Evolutionary conservation across 257 asterid species (phyloP).

Genomic region (Solanum piurae): DNA sequence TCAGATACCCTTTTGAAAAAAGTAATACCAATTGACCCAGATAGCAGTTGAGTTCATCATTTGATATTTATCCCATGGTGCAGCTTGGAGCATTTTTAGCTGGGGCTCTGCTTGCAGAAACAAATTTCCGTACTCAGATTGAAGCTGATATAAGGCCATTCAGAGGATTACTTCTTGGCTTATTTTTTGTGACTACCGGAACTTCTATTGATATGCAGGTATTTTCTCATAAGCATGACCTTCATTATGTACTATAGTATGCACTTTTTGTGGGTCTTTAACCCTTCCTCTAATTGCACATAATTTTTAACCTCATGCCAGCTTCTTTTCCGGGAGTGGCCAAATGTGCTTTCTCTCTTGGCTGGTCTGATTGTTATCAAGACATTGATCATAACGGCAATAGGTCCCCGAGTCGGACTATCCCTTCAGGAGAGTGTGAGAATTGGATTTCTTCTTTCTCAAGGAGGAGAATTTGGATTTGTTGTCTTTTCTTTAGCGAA

Average conservation of each 20-base stretch:
- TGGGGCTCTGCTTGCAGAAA: conserved; percentile 93
- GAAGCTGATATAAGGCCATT: conserved; percentile 99
- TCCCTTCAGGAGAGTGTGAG: conserved; percentile 84
- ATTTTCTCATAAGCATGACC: neutral
- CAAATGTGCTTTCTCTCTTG: conserved; percentile 86
- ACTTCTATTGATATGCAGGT: conserved; percentile 96
- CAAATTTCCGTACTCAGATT: conserved; percentile 95
- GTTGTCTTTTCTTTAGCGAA: conserved; percentile 94
- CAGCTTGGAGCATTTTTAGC: conserved; percentile 98
- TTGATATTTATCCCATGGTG: conserved; percentile 11
- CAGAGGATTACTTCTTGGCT: conserved; percentile 92
- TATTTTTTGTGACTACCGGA: conserved; percentile 97
- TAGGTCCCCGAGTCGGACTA: conserved; percentile 93
- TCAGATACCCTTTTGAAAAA: conserved; percentile 25
- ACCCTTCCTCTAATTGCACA: neutral
- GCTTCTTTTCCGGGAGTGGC: conserved; percentile 99
- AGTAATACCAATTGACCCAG: neutral
- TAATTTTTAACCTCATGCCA: conserved; percentile 29
- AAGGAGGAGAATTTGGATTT: conserved; percentile 97
- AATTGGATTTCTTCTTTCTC: conserved; percentile 95
- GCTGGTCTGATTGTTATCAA: conserved; percentile 87
- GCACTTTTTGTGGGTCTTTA: neutral
- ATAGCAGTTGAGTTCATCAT: neutral
- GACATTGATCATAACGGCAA: conserved; percentile 81
- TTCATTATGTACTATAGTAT: neutral